These are phyloP conservation scores for Vigna mungo DNA, from an alignment of 306 rosid genomes.

Conservation along the genomic window DNA sequence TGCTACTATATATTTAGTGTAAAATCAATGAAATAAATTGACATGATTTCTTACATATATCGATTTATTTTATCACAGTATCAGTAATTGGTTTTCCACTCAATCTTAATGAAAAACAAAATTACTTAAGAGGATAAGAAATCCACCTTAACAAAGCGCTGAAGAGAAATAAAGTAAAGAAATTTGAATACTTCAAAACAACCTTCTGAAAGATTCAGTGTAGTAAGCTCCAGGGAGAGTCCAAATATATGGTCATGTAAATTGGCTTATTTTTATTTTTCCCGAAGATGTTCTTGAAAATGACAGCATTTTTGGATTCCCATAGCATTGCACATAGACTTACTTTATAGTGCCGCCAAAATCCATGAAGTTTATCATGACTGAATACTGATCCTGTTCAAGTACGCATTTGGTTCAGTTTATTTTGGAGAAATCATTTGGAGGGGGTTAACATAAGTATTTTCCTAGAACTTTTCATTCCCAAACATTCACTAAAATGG, in stretches of 20 bases:
- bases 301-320: not conserved
- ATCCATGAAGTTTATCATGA: not conserved
- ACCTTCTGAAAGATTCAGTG: not conserved
- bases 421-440: not conserved
- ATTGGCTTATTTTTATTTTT: not conserved
- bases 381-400: not conserved
- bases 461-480: not conserved
- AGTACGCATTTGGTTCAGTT: not conserved
- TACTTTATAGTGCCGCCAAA: not conserved
- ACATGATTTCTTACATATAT: not conserved
- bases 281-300: not conserved
- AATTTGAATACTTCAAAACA: not conserved
- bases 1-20: not conserved
- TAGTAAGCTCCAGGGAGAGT: not conserved
- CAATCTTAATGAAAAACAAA: not conserved
- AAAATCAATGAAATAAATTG: not conserved
- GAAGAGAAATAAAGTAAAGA: not conserved
- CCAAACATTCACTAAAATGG: not conserved
- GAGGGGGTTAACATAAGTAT: no score
- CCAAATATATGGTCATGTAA: not conserved
- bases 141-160: not conserved
- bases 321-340: not conserved
- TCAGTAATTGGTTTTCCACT: not conserved
- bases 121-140: constrained; percentile 1
- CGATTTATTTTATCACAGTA: not conserved